Conservation (phyloP, 306 rosid species). For the Quercus ilex region DNA sequence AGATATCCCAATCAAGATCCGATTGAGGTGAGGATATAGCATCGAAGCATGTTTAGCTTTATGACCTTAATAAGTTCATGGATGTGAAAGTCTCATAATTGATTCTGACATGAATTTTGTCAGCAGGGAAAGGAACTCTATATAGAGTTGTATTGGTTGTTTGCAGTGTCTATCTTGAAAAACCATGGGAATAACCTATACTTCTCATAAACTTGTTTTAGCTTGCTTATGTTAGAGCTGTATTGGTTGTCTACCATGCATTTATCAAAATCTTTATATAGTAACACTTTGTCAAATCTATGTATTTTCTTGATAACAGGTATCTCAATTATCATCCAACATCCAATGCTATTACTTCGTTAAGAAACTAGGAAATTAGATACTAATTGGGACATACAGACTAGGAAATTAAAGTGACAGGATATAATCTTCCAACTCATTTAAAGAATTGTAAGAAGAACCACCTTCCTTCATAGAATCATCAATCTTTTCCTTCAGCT, state of each 20-base stretch:
- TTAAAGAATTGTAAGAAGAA: background rate
- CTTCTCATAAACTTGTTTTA: too few species aligned
- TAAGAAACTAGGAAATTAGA: background rate
- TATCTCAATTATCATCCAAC: background rate
- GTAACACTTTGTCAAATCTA: background rate
- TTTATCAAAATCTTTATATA: background rate
- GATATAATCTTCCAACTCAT: background rate
- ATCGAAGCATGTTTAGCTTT: too few species aligned
- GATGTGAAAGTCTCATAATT: too few species aligned
- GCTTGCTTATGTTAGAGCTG: background rate
- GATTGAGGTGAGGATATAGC: too few species aligned
- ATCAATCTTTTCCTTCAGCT: background rate
- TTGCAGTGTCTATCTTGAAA: too few species aligned
- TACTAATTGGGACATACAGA: background rate
- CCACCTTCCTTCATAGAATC: background rate
- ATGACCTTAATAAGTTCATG: too few species aligned
- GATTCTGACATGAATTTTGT: too few species aligned
- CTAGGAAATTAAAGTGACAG: background rate
- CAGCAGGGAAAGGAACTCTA: too few species aligned
- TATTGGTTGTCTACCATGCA: background rate
- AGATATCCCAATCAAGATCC: too few species aligned
- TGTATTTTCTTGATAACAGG: background rate
- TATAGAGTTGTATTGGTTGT: too few species aligned
- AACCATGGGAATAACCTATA: too few species aligned
- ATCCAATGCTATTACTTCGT: background rate